These are phyloP conservation scores for Begonia loranthoides DNA, from an alignment of 306 rosid species.

Conservation along the genomic window DNA sequence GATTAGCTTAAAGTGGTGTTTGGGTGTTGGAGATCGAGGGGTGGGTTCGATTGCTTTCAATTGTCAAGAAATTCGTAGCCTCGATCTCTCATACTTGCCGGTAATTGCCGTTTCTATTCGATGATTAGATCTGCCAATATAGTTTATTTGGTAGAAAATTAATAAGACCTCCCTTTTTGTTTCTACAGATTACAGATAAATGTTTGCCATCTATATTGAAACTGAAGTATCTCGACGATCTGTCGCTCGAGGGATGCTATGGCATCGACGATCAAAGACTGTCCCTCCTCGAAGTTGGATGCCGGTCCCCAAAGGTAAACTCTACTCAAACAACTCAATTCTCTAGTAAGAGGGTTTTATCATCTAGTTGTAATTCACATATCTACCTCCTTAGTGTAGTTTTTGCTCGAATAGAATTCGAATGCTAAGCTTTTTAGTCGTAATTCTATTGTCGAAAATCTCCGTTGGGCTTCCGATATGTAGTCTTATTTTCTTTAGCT, in stretches of 20 bases:
- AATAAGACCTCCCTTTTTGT: not conserved
- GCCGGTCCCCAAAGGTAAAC: slow-evolving; percentile 27
- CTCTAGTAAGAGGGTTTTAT: not conserved
- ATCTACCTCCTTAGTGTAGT: not conserved
- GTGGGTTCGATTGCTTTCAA: slow-evolving; percentile 73
- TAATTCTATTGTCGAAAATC: no score
- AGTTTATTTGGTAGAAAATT: not conserved
- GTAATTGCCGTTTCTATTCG: slow-evolving; percentile 20
- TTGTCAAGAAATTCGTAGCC: slow-evolving; percentile 44
- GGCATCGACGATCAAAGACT: slow-evolving; percentile 38
- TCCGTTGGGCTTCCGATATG: no score
- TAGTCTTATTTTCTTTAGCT: no score
- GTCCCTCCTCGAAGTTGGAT: slow-evolving; percentile 8
- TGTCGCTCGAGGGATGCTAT: slow-evolving; percentile 35
- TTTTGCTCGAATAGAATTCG: not conserved
- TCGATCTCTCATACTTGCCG: slow-evolving; percentile 86
- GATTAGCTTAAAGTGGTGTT: slow-evolving; percentile 75
- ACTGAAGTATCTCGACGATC: slow-evolving; percentile 31
- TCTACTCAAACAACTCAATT: not conserved
- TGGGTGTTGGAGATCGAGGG: slow-evolving; percentile 74
- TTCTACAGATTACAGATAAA: slow-evolving; percentile 30
- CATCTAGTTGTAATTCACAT: not conserved
- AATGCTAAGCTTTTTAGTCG: no score
- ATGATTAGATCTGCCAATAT: not conserved
- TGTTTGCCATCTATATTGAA: slow-evolving; percentile 24